Base-by-base conservation (phyloP, 2,329 filamentous ascomycete genomes). In the Akanthomyces lecanii region DNA sequence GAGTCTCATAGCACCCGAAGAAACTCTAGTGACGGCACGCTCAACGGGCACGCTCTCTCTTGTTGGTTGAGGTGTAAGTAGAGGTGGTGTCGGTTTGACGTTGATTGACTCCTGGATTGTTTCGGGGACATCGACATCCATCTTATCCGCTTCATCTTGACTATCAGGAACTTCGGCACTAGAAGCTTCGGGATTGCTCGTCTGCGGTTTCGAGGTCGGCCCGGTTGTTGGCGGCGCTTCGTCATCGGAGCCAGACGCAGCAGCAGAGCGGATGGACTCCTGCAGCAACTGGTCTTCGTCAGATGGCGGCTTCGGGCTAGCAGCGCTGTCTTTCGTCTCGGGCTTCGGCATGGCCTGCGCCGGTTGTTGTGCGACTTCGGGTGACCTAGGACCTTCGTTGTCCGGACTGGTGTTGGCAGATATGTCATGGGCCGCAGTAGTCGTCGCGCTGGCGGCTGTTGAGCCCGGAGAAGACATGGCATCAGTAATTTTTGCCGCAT, bases 371-470 rank as follows among this genome's bases (percentile, higher is more conserved):
- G 62, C 66, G n/a, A 76, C 75, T 40, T 86, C 80, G 18, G 60
- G 60, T 2, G 79, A 85, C 50, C 83, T 81, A 54, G 83, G 79
- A 21, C 80, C 82, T 55, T 92, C 89, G 61, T 89, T 84, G 61
- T 89, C 89, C 1, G 89, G 87, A 68, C 89, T 92, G 1, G 90
- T 92, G 67, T 89, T 87, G 1, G 89, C 85, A 1, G 90, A 92
- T 7, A 81, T 83, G 66, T 89, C 84, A 64, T 87, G 83, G 45
- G 87, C 81, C 42, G 82, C 84, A 1, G 91, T 89, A 0, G 91
- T 95, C 25, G 88, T 86, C 61, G 87, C 87, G 50, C 89, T 92
- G 68, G 88, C 87, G 1, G 87, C 83, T 38, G 89, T 92, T 6
- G 91, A 94, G 3, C 78, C 79, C 18, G 84, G 82, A 2, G 84